Base-by-base conservation (phyloP, 2,329 filamentous ascomycete genomes). In the Penicillium sp. region DNA sequence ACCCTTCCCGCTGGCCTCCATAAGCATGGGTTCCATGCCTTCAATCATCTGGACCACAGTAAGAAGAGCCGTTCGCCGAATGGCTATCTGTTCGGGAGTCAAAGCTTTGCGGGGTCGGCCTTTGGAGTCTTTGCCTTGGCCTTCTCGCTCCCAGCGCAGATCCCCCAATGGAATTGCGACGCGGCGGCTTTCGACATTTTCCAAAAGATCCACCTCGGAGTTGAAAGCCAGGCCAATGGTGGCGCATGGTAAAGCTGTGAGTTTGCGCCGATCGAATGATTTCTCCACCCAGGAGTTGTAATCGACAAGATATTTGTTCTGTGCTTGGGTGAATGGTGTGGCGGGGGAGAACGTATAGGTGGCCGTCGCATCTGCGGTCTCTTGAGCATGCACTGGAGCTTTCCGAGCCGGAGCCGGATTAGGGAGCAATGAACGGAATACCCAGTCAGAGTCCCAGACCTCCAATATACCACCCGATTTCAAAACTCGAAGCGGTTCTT, bases 121-220 rank as follows among this genome's bases (percentile, higher is more conserved):
- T 25, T 67, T 69, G 52, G 64, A 65, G 58, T 73, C 71, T 48
- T 73, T 73, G 69, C 76, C 70, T 73, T 81, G 74, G 59, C 74
- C 70, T 71, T 95, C 91, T 55, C 88, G 86, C 81, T 97, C 93
- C 93, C 93, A 97, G 52, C 91, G 87, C 48, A 95, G 83, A 73
- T 96, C 91, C 49, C 90, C 89, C 0, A 97, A 82, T 1, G 93
- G 93, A 28, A 97, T 89, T n/a, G 92, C 94, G 55, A 97, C 82
- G 37, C 94, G 87, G 45, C 90, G 88, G 59, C 86, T 90, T 55
- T 87, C 87, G 33, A 93, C 82, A 42, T 90, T 88, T 53, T 82
- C 83, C 8, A 97, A 81, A 0, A 79, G 79, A 49, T 93, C 91
- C 4, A 89, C 84, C 74, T 97, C 93, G 72, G 94, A 89, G n/a